Conservation (phyloP, 805 yeast species). For the Yarrowia divulgata region DNA sequence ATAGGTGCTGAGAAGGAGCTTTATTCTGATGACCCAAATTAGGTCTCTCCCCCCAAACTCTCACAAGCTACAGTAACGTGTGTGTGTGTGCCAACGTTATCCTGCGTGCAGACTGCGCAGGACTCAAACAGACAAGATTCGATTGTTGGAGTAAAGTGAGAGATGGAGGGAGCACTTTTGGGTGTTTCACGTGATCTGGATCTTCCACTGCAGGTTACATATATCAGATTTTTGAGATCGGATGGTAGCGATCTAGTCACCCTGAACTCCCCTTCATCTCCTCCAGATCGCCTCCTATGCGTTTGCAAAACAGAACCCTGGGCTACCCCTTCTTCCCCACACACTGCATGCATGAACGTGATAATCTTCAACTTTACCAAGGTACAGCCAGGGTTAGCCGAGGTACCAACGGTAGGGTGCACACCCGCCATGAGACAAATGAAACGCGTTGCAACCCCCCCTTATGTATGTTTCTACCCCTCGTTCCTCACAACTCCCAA, state of each 20-base stretch:
- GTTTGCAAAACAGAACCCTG: not conserved
- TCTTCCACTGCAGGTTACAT: too few relatives aligned
- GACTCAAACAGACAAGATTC: not conserved
- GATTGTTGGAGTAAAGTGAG: too few relatives aligned
- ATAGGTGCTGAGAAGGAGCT: slow-evolving; percentile 13
- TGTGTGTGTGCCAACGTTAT: slow-evolving; percentile 23
- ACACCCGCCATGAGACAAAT: too few relatives aligned
- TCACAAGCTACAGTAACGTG: not conserved
- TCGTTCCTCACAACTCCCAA: not conserved
- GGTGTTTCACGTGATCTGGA: too few relatives aligned
- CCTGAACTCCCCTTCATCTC: not conserved
- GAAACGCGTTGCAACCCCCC: not conserved
- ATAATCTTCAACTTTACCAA: slow-evolving; percentile 38
- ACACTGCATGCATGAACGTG: slow-evolving; percentile 40
- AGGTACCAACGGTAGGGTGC: slow-evolving; percentile 1
- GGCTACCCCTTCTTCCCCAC: slow-evolving; percentile 36
- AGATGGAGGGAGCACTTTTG: too few relatives aligned
- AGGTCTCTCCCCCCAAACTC: slow-evolving; percentile 11
- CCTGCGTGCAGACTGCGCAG: slow-evolving; percentile 14
- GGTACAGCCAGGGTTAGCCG: slow-evolving; percentile 24
- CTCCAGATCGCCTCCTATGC: not conserved
- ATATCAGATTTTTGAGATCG: too few relatives aligned
- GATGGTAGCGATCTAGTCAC: too few relatives aligned
- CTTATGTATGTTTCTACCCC: not conserved
- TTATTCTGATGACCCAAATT: slow-evolving; percentile 19